Percentiles rank a stretch among this genome's conserved stretches.
phyloP scores from a whole-genome alignment of 306 rosid genomes.

The Clitoria ternatea region DNA sequence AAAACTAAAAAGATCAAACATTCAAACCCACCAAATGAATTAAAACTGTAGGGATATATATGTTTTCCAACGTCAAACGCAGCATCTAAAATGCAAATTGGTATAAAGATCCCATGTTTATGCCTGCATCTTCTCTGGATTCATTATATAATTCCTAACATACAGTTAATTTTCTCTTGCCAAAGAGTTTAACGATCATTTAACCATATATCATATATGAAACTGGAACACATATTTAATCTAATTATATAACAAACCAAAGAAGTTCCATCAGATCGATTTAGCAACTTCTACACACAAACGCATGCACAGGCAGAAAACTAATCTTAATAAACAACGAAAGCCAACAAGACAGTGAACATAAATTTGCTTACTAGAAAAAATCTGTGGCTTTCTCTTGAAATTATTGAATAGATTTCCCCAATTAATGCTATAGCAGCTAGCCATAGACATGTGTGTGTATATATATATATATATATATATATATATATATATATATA shows the following conservation, averaged over 20 bases:
- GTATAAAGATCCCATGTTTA: too few relatives aligned
- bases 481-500: too few relatives aligned
- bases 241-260: not conserved
- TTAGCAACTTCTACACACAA: not conserved
- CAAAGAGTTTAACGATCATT: not conserved
- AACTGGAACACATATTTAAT: not conserved
- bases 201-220: not conserved
- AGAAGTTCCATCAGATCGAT: not conserved
- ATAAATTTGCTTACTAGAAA: not conserved
- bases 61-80: too few relatives aligned
- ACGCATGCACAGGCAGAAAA: not conserved
- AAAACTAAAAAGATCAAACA: too few relatives aligned
- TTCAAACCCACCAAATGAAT: too few relatives aligned
- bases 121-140: not conserved
- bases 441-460: too few relatives aligned
- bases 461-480: too few relatives aligned
- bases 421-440: not conserved
- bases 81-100: too few relatives aligned
- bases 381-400: not conserved
- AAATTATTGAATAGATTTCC: not conserved
- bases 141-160: not conserved
- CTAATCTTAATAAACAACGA: not conserved
- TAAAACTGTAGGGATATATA: too few relatives aligned
- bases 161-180: not conserved
- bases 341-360: not conserved